Evolutionary conservation across 2,329 filamentous ascomycete genomes (phyloP), one percentile per base, ranked within the genome.

Genomic region (Fusarium brevicatenulatum): DNA sequence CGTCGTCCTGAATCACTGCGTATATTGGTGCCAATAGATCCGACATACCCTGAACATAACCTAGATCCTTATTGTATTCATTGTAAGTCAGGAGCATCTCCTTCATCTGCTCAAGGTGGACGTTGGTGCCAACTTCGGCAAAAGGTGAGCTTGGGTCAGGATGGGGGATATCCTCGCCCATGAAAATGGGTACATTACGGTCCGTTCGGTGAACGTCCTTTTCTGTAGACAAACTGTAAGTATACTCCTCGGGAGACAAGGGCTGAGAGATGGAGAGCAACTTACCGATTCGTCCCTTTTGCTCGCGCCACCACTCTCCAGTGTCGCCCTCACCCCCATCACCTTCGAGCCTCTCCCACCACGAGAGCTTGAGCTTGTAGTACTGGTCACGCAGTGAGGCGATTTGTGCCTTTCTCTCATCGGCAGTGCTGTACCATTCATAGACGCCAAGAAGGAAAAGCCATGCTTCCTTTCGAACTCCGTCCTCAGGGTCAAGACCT

Each of bases 61-160:
- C 96, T 6, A 99, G 88, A 66, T 96, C 94, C 66, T 91, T 93
- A 84, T 99, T 99, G 83, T 97, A 97, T 83, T 99, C 96, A 80
- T 99, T 98, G 82, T 99, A 99, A 0, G 96, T 98, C 23, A 99
- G 88, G 2, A 99, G 91, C 93, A 99, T 97, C 81, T 99, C 96
- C 84, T 99, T 99, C 90, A 99, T 93, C 84, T 99, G 96, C 83
- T 99, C 96, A 72, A 99, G 89, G 82, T 99, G 96, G 10, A 98
- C 95, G 78, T 99, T 99, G 52, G 96, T 99, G 71, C 96, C 96
- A 8, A 91, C 90, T 49, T 95, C 93, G 18, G 95, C 94, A 81
- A 98, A 99, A 1, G 96, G 95, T 1, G 95, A 98, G 70, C 95
- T 93, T 0, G 96, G 96, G 78, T 99, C 96, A 0, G 96, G 97